phyloP scores from a whole-genome alignment of 2,329 filamentous ascomycete species.

The Conoideocrella luteorostrata region DNA sequence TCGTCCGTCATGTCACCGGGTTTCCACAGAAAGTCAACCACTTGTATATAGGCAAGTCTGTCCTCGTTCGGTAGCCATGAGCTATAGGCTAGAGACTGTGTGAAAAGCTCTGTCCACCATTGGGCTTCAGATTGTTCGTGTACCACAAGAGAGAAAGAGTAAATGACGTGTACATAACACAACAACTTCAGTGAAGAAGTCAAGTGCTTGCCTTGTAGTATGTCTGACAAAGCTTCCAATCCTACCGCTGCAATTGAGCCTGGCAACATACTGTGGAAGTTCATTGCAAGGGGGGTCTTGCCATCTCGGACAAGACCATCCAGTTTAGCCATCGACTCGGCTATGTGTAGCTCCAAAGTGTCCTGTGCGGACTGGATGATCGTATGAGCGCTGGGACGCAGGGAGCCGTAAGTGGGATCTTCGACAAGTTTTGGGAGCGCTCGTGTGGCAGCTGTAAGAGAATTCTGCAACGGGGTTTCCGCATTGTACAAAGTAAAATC shows the following conservation, averaged over 20 bases:
- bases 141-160: slow-evolving; percentile 42
- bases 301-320: slow-evolving; percentile 28
- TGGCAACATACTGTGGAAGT: slow-evolving; percentile 33
- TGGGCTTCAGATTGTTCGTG: slow-evolving; percentile 33
- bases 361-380: slow-evolving; percentile 40
- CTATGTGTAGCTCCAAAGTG: slow-evolving; percentile 38
- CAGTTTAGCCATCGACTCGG: slow-evolving; percentile 33
- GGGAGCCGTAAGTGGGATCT: slow-evolving; percentile 16
- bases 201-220: slow-evolving; percentile 32
- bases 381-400: slow-evolving; percentile 18
- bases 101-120: slow-evolving; percentile 36
- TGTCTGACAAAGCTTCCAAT: slow-evolving; percentile 32
- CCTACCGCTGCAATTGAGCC: slow-evolving; percentile 34
- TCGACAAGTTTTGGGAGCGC: slow-evolving; percentile 11
- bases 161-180: slow-evolving; percentile 46
- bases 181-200: slow-evolving; percentile 37
- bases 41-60: slow-evolving; percentile 32
- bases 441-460: slow-evolving; percentile 7
- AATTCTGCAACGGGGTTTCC: not conserved
- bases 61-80: slow-evolving; percentile 31
- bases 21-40: slow-evolving; percentile 44
- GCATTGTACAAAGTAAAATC: not conserved
- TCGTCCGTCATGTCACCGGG: slow-evolving; percentile 27
- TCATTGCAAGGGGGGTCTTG: slow-evolving; percentile 33
- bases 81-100: slow-evolving; percentile 40